Percentiles rank a stretch among this genome's conserved stretches.
These are phyloP conservation scores for Ogataea polymorpha DNA, from an alignment of 805 yeast species.

Conservation along the genomic window DNA sequence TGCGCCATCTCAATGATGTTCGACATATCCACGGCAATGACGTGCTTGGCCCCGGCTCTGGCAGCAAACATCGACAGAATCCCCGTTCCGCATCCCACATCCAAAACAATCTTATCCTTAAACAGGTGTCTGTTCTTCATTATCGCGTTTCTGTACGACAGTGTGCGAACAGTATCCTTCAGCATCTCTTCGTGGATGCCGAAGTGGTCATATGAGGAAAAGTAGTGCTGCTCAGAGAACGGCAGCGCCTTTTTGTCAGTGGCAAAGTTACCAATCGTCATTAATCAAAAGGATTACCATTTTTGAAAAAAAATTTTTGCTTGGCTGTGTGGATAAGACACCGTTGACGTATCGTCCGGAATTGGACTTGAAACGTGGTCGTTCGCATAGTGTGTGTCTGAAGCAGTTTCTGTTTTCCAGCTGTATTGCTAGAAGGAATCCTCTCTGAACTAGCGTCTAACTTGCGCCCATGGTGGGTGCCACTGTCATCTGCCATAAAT, in stretches of 20 bases:
- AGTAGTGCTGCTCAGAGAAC: conserved; percentile 86
- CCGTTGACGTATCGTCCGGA: background rate
- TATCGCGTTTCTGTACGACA: conserved; percentile 89
- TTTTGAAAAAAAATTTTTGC: conserved; percentile 6
- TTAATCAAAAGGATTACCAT: conserved; percentile 3
- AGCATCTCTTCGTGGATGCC: conserved; percentile 99
- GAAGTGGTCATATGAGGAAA: conserved; percentile 92
- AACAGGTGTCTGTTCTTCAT: conserved; percentile 83
- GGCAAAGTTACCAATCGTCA: conserved; percentile 36
- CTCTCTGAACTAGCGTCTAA: too few species aligned
- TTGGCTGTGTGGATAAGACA: conserved; percentile 6
- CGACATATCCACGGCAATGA: conserved; percentile 96
- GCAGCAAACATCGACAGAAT: conserved; percentile 97
- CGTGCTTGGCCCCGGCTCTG: conserved; percentile 98
- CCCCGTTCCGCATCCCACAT: conserved; percentile 99
- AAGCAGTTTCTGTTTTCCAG: too few species aligned
- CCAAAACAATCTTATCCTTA: conserved; percentile 90
- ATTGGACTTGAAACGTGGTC: background rate
- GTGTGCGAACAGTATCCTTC: conserved; percentile 89
- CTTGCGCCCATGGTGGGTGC: background rate
- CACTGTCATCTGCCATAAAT: background rate
- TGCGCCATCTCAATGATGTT: conserved; percentile 96
- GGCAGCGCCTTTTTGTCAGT: conserved; percentile 65
- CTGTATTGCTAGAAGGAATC: too few species aligned
- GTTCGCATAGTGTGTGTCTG: too few species aligned